Evolutionary conservation across 2,329 filamentous ascomycete genomes (phyloP).

Genomic region (Ophiostoma piceae): DNA sequence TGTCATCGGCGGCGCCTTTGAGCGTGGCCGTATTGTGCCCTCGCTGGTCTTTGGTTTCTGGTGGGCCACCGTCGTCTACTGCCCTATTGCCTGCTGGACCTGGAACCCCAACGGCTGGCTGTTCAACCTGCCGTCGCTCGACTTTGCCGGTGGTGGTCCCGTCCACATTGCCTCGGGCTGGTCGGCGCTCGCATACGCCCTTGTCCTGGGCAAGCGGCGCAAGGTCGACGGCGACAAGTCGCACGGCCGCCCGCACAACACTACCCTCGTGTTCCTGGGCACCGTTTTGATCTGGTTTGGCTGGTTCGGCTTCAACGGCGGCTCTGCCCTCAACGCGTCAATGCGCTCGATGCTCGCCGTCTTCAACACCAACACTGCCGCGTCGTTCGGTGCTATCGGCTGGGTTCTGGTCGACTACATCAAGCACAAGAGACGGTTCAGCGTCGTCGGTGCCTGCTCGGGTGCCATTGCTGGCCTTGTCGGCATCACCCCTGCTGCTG

Average conservation of each 20-base stretch:
- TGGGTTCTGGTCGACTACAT: constrained; percentile 80
- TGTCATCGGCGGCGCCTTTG: constrained; percentile 55
- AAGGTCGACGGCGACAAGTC: constrained; percentile 47
- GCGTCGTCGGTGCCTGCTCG: constrained; percentile 87
- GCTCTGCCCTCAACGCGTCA: constrained; percentile 74
- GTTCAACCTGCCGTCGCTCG: constrained; percentile 61
- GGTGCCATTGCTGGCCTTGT: constrained; percentile 83
- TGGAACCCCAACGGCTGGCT: constrained; percentile 73
- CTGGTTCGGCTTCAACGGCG: constrained; percentile 96
- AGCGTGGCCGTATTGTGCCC: constrained; percentile 58
- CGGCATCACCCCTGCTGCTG: constrained; percentile 77
- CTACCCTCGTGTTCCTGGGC: constrained; percentile 67
- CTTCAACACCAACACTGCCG: constrained; percentile 81
- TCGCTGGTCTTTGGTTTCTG: constrained; percentile 62
- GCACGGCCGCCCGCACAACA: constrained; percentile 64
- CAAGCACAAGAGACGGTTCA: constrained; percentile 91
- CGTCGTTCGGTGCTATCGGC: constrained; percentile 72
- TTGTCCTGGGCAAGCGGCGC: constrained; percentile 65
- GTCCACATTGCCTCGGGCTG: constrained; percentile 70
- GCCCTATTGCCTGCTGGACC: constrained; percentile 70
- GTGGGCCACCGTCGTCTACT: constrained; percentile 67
- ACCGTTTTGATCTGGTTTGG: constrained; percentile 83
- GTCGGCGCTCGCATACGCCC: constrained; percentile 65
- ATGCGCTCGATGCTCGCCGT: constrained; percentile 85
- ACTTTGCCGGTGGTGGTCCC: constrained; percentile 70